Percentiles rank a stretch among this genome's conserved stretches.
phyloP scores from a whole-genome alignment of 129 eudicot species.

The Apium graveolens region DNA sequence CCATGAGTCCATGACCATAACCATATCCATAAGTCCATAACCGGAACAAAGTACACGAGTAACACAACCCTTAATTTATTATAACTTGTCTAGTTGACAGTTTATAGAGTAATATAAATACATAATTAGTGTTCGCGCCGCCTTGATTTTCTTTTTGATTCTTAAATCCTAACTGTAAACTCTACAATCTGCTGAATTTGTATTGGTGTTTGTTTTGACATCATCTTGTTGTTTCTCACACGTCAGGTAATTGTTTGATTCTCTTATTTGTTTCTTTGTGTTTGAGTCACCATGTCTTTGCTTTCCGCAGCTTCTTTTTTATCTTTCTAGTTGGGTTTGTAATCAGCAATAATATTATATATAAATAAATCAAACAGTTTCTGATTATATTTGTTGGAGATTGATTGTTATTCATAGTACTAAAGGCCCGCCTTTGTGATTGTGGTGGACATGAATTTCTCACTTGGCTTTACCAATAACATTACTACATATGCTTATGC shows the following conservation, averaged over 20 bases:
- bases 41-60: no score
- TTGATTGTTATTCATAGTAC: background rate
- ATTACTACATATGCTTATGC: conserved; percentile 24
- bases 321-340: background rate
- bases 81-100: no score
- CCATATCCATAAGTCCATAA: no score
- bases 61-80: no score
- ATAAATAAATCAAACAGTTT: no score
- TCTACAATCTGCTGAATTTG: background rate
- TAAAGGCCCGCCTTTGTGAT: background rate
- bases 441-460: conserved; percentile 14
- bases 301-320: background rate
- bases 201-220: background rate
- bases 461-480: background rate
- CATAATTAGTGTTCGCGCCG: no score
- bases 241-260: background rate
- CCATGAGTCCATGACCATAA: no score
- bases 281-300: no score
- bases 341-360: background rate
- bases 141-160: no score
- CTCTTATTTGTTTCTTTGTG: background rate
- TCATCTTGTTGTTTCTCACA: background rate
- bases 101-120: no score
- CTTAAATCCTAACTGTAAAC: no score
- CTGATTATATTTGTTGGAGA: background rate